Conservation (phyloP, 495 filamentous ascomycete genomes). For the Saxispiralis lemnorum region DNA sequence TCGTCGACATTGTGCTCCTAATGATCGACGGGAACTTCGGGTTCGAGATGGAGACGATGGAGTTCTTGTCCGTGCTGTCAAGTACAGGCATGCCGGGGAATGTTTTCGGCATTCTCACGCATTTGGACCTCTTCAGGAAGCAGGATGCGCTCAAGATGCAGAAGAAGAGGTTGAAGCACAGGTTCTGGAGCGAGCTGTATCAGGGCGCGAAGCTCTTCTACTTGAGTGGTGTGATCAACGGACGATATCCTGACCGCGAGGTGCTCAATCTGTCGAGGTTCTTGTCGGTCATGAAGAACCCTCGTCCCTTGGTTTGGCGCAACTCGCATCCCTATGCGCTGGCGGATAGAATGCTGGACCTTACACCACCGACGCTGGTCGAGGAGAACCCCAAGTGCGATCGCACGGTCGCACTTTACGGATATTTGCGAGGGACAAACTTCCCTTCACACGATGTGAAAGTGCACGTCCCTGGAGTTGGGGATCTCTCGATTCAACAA, state of each 20-base stretch:
- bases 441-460: constrained; percentile 72
- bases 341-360: constrained; percentile 81
- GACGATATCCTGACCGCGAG: constrained; percentile 89
- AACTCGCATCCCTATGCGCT: constrained; percentile 88
- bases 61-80: constrained; percentile 81
- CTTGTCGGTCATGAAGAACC: constrained; percentile 96
- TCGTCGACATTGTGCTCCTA: constrained; percentile 86
- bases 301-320: constrained; percentile 85
- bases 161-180: constrained; percentile 89
- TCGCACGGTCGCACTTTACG: constrained; percentile 75
- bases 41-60: constrained; percentile 99
- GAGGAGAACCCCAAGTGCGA: constrained; percentile 80
- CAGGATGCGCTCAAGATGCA: constrained; percentile 73
- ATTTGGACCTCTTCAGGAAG: constrained; percentile 87
- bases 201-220: constrained; percentile 95
- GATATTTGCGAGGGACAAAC: constrained; percentile 90
- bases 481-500: constrained; percentile 68
- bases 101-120: constrained; percentile 90
- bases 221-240: constrained; percentile 85
- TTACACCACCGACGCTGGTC: constrained; percentile 78
- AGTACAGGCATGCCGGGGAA: constrained; percentile 94
- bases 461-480: constrained; percentile 84
- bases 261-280: constrained; percentile 89
- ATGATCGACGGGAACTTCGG: constrained; percentile 98
- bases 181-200: constrained; percentile 92